Conservation (phyloP, 2,329 filamentous ascomycete genomes). For the Trichophyton schoenleinii region DNA sequence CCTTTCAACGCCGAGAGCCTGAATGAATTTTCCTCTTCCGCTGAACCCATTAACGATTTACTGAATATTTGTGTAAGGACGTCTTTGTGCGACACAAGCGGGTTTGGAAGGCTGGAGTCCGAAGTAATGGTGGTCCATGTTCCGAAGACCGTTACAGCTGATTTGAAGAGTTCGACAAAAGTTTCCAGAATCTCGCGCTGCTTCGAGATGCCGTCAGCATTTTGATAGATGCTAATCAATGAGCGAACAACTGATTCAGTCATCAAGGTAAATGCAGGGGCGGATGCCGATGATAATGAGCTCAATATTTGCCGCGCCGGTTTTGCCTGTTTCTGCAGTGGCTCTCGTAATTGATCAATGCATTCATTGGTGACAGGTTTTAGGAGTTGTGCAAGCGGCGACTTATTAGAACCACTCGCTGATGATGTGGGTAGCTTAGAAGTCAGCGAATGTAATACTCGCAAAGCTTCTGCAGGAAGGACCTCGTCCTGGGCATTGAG, state of each 20-base stretch:
- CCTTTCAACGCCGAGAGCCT: constrained; percentile 37
- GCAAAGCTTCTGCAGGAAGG: constrained; percentile 47
- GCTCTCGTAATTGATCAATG: constrained; percentile 55
- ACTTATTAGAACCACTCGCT: constrained; percentile 25
- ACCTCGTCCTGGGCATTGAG: constrained; percentile 55
- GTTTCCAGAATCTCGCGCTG: constrained; percentile 51
- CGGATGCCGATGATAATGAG: constrained; percentile 43
- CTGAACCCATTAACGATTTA: constrained; percentile 40
- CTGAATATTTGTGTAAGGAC: constrained; percentile 44
- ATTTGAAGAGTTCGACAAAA: constrained; percentile 44
- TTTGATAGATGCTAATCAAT: constrained; percentile 48
- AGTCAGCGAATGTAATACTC: constrained; percentile 44
- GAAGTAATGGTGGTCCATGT: constrained; percentile 39
- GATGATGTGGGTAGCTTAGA: constrained; percentile 39
- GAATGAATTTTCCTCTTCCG: constrained; percentile 41
- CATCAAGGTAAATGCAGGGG: constrained; percentile 43
- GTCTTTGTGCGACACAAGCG: constrained; percentile 38
- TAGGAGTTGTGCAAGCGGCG: constrained; percentile 42
- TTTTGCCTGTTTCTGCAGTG: constrained; percentile 55
- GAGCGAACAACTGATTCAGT: constrained; percentile 45
- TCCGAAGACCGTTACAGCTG: constrained; percentile 46
- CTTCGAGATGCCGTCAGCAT: constrained; percentile 49
- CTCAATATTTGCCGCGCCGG: constrained; percentile 50
- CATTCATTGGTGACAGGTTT: constrained; percentile 53
- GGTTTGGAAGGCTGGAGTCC: constrained; percentile 26